Percentiles rank a stretch among this genome's conserved stretches.
These are phyloP conservation scores for Exophiala mesophila DNA, from an alignment of 2,329 filamentous ascomycete species.

Conservation along the genomic window DNA sequence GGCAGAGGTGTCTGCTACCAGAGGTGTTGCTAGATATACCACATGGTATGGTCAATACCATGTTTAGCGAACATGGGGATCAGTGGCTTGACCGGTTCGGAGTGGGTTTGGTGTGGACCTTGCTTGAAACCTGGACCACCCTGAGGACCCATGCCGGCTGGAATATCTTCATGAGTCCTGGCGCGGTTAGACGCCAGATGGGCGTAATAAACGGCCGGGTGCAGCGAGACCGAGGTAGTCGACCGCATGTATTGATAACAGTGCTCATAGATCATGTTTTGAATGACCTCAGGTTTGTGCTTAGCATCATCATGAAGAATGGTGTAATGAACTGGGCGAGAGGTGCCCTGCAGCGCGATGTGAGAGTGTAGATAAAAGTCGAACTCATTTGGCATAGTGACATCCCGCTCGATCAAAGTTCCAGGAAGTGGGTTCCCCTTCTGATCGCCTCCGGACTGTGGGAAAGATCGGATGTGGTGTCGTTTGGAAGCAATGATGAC, in stretches of 20 bases:
- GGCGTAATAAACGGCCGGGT: slow-evolving; percentile 89
- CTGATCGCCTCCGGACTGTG: slow-evolving; percentile 59
- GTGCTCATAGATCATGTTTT: slow-evolving; percentile 89
- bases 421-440: slow-evolving; percentile 82
- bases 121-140: slow-evolving; percentile 36
- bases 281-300: slow-evolving; percentile 63
- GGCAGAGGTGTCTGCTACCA: background rate
- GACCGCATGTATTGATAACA: slow-evolving; percentile 91
- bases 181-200: slow-evolving; percentile 82
- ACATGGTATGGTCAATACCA: slow-evolving; percentile 32
- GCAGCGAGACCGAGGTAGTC: slow-evolving; percentile 84
- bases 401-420: slow-evolving; percentile 78
- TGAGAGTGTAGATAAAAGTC: slow-evolving; percentile 76
- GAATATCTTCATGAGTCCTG: slow-evolving; percentile 62
- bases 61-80: slow-evolving; percentile 31
- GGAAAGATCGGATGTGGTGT: slow-evolving; percentile 92
- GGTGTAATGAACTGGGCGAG: slow-evolving; percentile 87
- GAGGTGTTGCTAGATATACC: slow-evolving; percentile 32
- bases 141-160: slow-evolving; percentile 37
- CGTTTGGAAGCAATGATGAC: slow-evolving; percentile 89
- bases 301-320: slow-evolving; percentile 77
- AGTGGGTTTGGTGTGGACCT: slow-evolving; percentile 25
- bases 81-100: slow-evolving; percentile 29
- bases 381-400: slow-evolving; percentile 86
- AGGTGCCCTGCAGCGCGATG: slow-evolving; percentile 85